Percentiles rank a stretch among this genome's conserved stretches.
phyloP scores from a whole-genome alignment of 2,329 filamentous ascomycete genomes.

The Xylogone sp. region DNA sequence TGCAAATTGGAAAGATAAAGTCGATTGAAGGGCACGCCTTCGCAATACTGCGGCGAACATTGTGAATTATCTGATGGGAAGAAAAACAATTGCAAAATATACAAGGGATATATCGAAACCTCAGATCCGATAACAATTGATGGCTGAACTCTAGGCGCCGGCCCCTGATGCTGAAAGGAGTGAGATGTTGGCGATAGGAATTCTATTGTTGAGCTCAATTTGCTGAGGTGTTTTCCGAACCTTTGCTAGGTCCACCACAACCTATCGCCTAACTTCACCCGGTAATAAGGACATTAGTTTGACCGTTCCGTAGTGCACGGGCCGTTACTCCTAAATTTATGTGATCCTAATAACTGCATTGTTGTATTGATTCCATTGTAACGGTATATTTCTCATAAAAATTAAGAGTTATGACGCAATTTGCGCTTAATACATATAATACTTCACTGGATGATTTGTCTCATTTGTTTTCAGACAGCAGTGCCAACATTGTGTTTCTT shows the following conservation, averaged over 20 bases:
- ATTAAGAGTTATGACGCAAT: too few species aligned
- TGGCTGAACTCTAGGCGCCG: not conserved
- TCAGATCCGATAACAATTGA: not conserved
- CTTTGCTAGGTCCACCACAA: not conserved
- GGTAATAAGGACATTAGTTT: not conserved
- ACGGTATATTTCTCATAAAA: too few species aligned
- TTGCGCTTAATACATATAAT: too few species aligned
- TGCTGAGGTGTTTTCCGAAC: not conserved
- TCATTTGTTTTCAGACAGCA: too few species aligned
- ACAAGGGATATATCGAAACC: conserved; percentile 3
- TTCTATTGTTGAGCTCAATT: not conserved
- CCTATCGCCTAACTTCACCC: not conserved
- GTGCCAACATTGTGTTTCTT: too few species aligned
- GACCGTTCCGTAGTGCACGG: not conserved
- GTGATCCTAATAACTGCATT: too few species aligned
- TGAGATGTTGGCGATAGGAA: not conserved
- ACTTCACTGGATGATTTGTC: too few species aligned
- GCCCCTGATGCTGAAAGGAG: not conserved
- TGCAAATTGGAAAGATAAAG: conserved; percentile 51
- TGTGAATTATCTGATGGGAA: conserved; percentile 22
- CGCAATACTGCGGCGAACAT: conserved; percentile 63
- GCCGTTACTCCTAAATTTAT: not conserved
- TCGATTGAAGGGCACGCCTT: conserved; percentile 55
- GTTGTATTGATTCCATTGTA: too few species aligned
- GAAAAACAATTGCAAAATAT: conserved; percentile 12